Percentiles rank a stretch among this genome's conserved stretches.
These are phyloP conservation scores for Knufia petricola DNA, from an alignment of 2,329 filamentous ascomycete species.

Conservation along the genomic window DNA sequence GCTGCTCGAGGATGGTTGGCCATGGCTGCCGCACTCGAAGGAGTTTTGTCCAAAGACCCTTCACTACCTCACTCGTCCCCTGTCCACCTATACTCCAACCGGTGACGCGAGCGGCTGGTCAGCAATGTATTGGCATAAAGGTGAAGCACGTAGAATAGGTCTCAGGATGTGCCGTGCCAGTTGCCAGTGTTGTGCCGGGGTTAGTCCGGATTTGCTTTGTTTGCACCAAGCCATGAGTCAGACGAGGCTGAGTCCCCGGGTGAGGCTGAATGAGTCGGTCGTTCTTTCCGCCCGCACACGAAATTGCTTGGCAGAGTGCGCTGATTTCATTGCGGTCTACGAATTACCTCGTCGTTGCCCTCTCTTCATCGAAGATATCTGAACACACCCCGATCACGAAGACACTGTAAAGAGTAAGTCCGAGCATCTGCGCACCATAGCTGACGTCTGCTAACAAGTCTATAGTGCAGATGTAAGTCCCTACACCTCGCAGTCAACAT, in stretches of 20 bases:
- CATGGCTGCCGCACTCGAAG: conserved; percentile 13
- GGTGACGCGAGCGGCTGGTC: no score
- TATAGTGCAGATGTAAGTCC: conserved; percentile 81
- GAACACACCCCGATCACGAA: not conserved
- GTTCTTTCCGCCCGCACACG: not conserved
- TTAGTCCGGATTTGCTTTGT: not conserved
- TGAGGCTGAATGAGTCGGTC: not conserved
- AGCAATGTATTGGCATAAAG: no score
- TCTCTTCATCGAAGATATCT: conserved; percentile 2
- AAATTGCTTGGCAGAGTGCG: conserved; percentile 1
- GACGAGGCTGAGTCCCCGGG: not conserved
- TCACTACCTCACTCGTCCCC: no score
- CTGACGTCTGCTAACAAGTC: conserved; percentile 12
- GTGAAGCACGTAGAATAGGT: no score
- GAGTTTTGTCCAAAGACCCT: not conserved
- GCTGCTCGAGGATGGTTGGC: conserved; percentile 12
- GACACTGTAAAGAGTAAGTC: conserved; percentile 10
- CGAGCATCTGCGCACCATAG: not conserved
- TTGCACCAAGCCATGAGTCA: not conserved
- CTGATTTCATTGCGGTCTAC: not conserved
- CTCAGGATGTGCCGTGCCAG: no score
- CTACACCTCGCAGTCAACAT: conserved; percentile 24
- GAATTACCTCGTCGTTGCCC: not conserved
- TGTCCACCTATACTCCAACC: no score
- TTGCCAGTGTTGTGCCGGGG: no score